Conservation (phyloP, 768 basidiomycete species). For the Macrolepiota fuliginosa region DNA sequence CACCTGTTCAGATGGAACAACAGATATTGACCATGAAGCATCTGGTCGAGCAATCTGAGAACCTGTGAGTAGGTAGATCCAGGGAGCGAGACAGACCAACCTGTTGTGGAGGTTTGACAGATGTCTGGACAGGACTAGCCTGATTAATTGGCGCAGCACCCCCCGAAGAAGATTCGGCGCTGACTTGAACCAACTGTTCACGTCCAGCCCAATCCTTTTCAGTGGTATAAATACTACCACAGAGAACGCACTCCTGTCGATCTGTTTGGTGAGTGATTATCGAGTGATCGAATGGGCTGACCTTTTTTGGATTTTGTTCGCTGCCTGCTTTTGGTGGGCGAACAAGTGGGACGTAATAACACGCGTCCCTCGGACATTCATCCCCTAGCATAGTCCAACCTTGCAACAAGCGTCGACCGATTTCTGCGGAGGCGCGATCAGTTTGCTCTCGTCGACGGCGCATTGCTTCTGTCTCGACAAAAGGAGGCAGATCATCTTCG, state of each 20-base stretch:
- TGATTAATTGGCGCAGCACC: background rate
- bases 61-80: background rate
- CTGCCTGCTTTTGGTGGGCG: slow-evolving; percentile 65
- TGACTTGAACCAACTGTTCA: slow-evolving; percentile 38
- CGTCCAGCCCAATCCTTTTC: slow-evolving; percentile 51
- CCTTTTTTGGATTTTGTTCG: slow-evolving; percentile 67
- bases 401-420: slow-evolving; percentile 72
- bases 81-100: background rate
- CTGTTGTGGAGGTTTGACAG: background rate
- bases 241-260: slow-evolving; percentile 77
- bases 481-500: slow-evolving; percentile 45
- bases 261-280: slow-evolving; percentile 8
- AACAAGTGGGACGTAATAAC: slow-evolving; percentile 83
- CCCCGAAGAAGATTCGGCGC: background rate
- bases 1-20: background rate
- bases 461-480: slow-evolving; percentile 56
- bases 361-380: slow-evolving; percentile 68
- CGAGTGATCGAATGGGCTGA: slow-evolving; percentile 21
- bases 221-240: slow-evolving; percentile 55
- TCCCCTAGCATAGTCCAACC: slow-evolving; percentile 92
- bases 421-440: slow-evolving; percentile 74
- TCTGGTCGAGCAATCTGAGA: background rate
- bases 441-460: slow-evolving; percentile 76
- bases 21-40: background rate
- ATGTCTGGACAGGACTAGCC: background rate